These are phyloP conservation scores for Coemansia sp. DNA, from an alignment of 192 early-diverging fungal species.

Conservation along the genomic window DNA sequence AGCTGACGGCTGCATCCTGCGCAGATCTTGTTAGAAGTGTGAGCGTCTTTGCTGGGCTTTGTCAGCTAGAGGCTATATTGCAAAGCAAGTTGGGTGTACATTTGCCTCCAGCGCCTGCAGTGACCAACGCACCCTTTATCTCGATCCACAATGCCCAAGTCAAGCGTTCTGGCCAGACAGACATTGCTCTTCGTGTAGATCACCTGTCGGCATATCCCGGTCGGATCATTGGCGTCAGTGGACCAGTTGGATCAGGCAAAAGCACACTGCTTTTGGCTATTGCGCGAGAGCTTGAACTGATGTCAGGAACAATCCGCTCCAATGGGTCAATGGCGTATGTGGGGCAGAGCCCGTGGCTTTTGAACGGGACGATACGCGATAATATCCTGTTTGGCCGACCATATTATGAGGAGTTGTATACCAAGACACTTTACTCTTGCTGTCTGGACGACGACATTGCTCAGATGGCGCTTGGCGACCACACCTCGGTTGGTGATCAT, in stretches of 20 bases:
- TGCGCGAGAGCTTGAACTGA: conserved; percentile 65
- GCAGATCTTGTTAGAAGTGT: conserved; percentile 4
- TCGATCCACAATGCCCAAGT: conserved; percentile 5
- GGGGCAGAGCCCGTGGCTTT: conserved; percentile 59
- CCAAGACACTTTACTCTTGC: conserved; percentile 57
- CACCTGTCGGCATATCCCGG: conserved; percentile 14
- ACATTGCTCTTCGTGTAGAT: not conserved
- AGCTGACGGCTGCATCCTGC: conserved; percentile 8
- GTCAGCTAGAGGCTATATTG: conserved; percentile 9
- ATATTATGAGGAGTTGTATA: conserved; percentile 57
- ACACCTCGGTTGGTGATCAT: conserved; percentile 55
- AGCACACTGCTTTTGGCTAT: conserved; percentile 71
- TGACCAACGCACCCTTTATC: not conserved
- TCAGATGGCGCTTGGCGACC: conserved; percentile 58
- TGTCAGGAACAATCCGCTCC: not conserved
- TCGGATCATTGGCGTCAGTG: conserved; percentile 71
- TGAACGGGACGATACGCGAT: conserved; percentile 67
- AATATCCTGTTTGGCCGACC: conserved; percentile 70
- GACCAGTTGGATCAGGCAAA: conserved; percentile 84
- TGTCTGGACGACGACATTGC: conserved; percentile 62
- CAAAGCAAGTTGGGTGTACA: not conserved
- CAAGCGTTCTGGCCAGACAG: not conserved
- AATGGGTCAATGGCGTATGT: conserved; percentile 31
- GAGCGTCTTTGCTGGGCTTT: conserved; percentile 12
- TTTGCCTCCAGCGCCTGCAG: not conserved